Base-by-base conservation (phyloP, 73 alveolate genomes). In the Uronychia setigera region DNA sequence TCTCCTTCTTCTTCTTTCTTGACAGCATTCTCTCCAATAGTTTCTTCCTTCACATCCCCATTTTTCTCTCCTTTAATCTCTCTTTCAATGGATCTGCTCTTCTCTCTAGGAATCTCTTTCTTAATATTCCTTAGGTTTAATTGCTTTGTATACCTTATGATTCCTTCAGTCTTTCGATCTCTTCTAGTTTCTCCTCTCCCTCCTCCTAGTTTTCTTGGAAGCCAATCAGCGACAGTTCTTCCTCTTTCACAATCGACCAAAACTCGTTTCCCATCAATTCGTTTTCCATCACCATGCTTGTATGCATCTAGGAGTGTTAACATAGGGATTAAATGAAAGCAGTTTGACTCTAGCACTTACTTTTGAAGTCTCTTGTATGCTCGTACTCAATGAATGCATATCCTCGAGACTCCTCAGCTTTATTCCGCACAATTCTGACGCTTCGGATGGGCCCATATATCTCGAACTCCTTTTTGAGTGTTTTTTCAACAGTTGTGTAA, bases 341-440 rank as follows among this genome's bases (percentile, higher is more conserved):
- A 27, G 14, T 60, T 1, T 33, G 27, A 46, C 46, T 19, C 29
- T 33, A 31, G 32, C 28, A 35, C 33, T 27, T 77, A 80, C 94
- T 33, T 80, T 95, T 79, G 35, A 94, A 92, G 79, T 94, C 98
- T 74, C 89, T 87, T 67, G 90, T 87, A 81, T 94, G 83, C 81
- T 94, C 99, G 82, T 80, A 98, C 93, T 98, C 99, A 74, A 97
- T 92, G 91, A 97, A 97, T 58, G 98, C 99, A 89, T 97, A 97
- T 31, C 99, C 99, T 90, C 95, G 93, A 80, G 98, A 96, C 94
- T 94, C 92, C 57, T 98, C 99, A 35, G 87, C 35, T 79, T 97
- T 91, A 88, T 97, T 96, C 74, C 88, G 89, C 31, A 97, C 89
- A 75, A 97, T 86, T 58, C 95, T 88, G n/a, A 96, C 87, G 58